Evolutionary conservation across 345 rosid genomes (phyloP).

Genomic region (Arabis hirsuta): DNA sequence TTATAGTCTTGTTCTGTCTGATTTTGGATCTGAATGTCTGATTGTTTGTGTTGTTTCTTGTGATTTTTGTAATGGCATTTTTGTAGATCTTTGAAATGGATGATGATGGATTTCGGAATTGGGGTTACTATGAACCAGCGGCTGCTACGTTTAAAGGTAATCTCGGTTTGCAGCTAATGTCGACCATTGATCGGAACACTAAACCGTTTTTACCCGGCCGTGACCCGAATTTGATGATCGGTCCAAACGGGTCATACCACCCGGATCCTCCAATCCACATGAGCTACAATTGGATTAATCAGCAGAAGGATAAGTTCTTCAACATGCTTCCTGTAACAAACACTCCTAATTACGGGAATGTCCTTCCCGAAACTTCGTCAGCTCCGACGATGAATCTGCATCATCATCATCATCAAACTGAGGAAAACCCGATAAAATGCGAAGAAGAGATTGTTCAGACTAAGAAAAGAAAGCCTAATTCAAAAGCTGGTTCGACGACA

Average conservation of each 20-base stretch:
- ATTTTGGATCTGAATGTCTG: conserved; percentile 30
- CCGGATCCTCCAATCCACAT: conserved; percentile 64
- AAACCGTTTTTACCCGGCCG: conserved; percentile 80
- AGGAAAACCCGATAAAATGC: conserved; percentile 53
- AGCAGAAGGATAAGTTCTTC: conserved; percentile 70
- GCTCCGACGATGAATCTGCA: conserved; percentile 57
- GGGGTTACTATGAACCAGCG: conserved; percentile 94
- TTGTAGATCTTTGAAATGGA: conserved; percentile 68
- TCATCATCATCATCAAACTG: conserved; percentile 52
- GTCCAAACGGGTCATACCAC: conserved; percentile 63
- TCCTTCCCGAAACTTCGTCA: conserved; percentile 63
- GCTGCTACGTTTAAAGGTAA: conserved; percentile 69
- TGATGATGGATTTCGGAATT: conserved; percentile 76
- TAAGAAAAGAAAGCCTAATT: conserved; percentile 69
- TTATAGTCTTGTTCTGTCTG: conserved; percentile 11
- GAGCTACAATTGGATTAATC: conserved; percentile 78
- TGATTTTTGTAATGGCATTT: background rate
- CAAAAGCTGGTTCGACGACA: conserved; percentile 58
- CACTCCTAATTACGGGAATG: conserved; percentile 48
- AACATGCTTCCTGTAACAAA: conserved; percentile 60
- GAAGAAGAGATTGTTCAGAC: conserved; percentile 56
- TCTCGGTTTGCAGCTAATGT: conserved; percentile 86
- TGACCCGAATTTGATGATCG: conserved; percentile 66
- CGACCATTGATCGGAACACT: conserved; percentile 79
- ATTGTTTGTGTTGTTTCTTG: background rate